Conservation (phyloP, 495 filamentous ascomycete genomes). For the Xylaria acuta region DNA sequence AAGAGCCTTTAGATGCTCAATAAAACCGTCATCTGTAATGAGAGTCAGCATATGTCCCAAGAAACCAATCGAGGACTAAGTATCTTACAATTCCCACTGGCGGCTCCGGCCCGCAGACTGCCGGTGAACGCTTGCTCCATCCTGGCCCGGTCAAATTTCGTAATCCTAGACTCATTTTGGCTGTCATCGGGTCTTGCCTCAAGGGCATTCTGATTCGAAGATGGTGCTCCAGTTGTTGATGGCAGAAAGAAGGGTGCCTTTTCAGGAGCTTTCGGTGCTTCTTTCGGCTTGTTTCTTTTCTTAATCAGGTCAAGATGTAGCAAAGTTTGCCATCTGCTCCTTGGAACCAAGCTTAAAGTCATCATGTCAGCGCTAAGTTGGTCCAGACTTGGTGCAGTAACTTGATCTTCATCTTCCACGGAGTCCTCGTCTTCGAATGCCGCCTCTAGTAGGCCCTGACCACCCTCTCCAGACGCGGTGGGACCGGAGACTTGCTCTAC, state of each 20-base stretch:
- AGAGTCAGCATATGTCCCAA: constrained; percentile 24
- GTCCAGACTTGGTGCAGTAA: constrained; percentile 62
- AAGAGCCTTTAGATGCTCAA: constrained; percentile 78
- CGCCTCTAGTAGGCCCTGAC: constrained; percentile 66
- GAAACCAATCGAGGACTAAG: constrained; percentile 24
- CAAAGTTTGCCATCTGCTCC: constrained; percentile 90
- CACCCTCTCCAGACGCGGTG: constrained; percentile 83
- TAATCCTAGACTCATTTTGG: constrained; percentile 43
- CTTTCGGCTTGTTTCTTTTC: constrained; percentile 91
- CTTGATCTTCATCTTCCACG: constrained; percentile 53
- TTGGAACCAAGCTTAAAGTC: constrained; percentile 87
- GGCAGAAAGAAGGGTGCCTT: constrained; percentile 97
- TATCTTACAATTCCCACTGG: constrained; percentile 57
- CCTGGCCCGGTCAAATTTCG: constrained; percentile 46
- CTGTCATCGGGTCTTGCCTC: constrained; percentile 31
- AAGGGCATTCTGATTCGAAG: constrained; percentile 33
- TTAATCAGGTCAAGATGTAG: constrained; percentile 89
- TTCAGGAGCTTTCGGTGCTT: constrained; percentile 87
- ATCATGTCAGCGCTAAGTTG: constrained; percentile 81
- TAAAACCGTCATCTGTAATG: constrained; percentile 60
- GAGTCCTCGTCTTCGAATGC: constrained; percentile 64
- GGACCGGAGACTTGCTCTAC: constrained; percentile 68
- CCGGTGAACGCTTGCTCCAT: constrained; percentile 63
- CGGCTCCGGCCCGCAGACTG: constrained; percentile 58
- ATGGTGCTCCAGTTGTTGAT: constrained; percentile 58